These are phyloP conservation scores for Haemoproteus tartakovskyi DNA, from an alignment of 169 alveolate species.

Conservation along the genomic window DNA sequence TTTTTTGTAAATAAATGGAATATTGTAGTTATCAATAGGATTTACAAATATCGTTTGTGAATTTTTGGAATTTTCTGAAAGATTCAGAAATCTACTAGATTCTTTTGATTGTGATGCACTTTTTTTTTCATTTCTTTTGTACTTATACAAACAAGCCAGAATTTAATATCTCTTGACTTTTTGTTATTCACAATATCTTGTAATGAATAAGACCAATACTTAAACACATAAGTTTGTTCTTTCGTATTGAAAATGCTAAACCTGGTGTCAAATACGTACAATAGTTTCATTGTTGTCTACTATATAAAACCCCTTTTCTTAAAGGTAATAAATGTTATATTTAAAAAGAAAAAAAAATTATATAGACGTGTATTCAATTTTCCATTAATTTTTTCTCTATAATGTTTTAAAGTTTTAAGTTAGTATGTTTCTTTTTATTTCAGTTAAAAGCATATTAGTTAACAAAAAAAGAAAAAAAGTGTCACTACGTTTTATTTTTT, in stretches of 20 bases:
- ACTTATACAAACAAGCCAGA: slow-evolving; percentile 66
- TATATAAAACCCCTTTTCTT: not conserved
- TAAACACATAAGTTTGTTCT: slow-evolving; percentile 45
- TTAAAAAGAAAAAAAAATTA: not conserved
- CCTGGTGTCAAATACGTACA: slow-evolving; percentile 55
- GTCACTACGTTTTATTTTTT: no score
- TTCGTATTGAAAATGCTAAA: slow-evolving; percentile 18
- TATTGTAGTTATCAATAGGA: no score
- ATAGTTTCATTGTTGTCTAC: slow-evolving; percentile 61
- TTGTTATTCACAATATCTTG: slow-evolving; percentile 52
- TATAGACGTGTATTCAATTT: not conserved
- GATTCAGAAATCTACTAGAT: no score
- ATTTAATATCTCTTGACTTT: slow-evolving; percentile 8
- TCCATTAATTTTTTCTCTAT: no score
- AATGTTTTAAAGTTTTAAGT: no score
- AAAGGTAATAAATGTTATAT: not conserved
- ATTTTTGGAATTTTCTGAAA: no score
- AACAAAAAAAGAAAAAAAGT: no score
- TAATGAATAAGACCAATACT: slow-evolving; percentile 45
- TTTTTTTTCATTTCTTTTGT: not conserved
- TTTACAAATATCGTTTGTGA: no score
- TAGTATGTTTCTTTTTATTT: no score
- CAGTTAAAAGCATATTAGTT: no score
- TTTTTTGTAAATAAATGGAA: no score
- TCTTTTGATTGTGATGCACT: no score